Percentiles rank a stretch among this genome's conserved stretches.
Evolutionary conservation across 495 filamentous ascomycete species (phyloP).

Genomic region (Neurospora sp.): DNA sequence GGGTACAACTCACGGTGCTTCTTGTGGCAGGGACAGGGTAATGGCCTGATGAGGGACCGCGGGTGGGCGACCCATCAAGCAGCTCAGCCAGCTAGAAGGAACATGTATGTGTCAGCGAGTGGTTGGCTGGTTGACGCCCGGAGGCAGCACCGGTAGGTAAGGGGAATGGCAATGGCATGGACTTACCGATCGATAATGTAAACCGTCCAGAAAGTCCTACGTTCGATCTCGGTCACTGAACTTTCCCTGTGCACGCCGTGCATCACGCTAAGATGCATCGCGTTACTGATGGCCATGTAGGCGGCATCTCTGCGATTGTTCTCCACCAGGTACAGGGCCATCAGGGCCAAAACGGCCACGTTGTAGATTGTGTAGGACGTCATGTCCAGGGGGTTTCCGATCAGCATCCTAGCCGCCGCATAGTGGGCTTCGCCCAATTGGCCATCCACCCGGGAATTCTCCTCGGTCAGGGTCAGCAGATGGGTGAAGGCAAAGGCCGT

Average conservation of each 20-base stretch:
- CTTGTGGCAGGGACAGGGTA: conserved; percentile 20
- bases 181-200: conserved; percentile 31
- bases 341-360: conserved; percentile 24
- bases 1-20: conserved; percentile 15
- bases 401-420: conserved; percentile 20
- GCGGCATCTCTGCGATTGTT: conserved; percentile 30
- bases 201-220: conserved; percentile 33
- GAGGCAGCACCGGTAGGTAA: background rate
- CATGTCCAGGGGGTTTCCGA: conserved; percentile 28
- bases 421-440: conserved; percentile 22
- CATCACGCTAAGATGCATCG: conserved; percentile 25
- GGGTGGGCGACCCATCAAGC: conserved; percentile 31
- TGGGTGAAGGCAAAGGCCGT: conserved; percentile 19
- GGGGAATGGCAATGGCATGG: background rate
- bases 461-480: conserved; percentile 9
- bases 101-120: background rate
- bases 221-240: conserved; percentile 17
- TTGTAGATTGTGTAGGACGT: conserved; percentile 19
- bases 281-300: conserved; percentile 25
- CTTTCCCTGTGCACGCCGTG: conserved; percentile 26
- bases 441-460: conserved; percentile 9
- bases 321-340: conserved; percentile 30
- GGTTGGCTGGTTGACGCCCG: background rate
- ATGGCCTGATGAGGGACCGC: conserved; percentile 26
- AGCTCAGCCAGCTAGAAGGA: conserved; percentile 26